Conservation (phyloP, 2,329 filamentous ascomycete genomes). For the Phialophora macrospora region DNA sequence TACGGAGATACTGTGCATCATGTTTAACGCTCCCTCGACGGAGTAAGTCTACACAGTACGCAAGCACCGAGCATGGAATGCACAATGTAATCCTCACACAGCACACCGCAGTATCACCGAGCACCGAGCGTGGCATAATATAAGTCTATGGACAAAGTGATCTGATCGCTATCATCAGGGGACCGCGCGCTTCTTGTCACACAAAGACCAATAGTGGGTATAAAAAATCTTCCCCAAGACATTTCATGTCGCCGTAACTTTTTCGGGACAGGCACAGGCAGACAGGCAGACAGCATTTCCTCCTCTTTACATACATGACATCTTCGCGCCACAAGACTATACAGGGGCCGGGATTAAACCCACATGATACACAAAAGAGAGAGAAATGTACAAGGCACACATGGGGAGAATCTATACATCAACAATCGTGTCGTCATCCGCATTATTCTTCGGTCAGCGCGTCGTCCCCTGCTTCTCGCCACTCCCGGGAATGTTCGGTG, state of each 20-base stretch:
- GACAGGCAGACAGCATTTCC: neutral
- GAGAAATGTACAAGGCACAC: constrained; percentile 13
- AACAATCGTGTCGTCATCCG: constrained; percentile 31
- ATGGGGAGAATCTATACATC: constrained; percentile 22
- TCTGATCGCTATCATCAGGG: constrained; percentile 14
- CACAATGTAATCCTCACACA: no score
- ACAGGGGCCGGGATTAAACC: constrained; percentile 1
- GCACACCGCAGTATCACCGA: no score
- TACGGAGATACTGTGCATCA: no score
- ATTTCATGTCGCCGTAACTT: neutral
- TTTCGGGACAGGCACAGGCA: neutral
- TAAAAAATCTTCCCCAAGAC: constrained; percentile 4
- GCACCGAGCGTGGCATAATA: neutral
- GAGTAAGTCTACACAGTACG: no score
- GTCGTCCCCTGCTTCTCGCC: constrained; percentile 84
- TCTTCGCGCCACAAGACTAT: constrained; percentile 6
- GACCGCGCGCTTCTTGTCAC: neutral
- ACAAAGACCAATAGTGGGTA: constrained; percentile 8
- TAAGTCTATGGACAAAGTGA: constrained; percentile 1
- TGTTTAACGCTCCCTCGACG: no score
- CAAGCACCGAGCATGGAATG: no score
- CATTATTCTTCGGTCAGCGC: constrained; percentile 39
- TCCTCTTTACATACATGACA: constrained; percentile 6
- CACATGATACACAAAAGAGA: constrained; percentile 8
- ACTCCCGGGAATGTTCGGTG: constrained; percentile 83